These are phyloP conservation scores for Aureobasidium sp. DNA, from an alignment of 2,329 filamentous ascomycete genomes.

Conservation along the genomic window DNA sequence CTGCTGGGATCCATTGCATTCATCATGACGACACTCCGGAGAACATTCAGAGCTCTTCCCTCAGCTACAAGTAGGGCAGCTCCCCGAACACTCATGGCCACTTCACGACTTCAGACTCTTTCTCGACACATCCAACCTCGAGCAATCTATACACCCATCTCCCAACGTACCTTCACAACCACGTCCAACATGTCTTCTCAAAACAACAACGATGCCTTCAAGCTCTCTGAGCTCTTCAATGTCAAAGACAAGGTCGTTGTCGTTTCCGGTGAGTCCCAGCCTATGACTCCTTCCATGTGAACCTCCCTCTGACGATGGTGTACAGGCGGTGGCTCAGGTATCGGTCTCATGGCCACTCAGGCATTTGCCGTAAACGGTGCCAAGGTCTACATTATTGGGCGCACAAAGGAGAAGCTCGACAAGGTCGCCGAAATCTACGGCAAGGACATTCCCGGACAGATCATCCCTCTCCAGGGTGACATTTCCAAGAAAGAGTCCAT, in stretches of 20 bases:
- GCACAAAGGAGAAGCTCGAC: conserved; percentile 40
- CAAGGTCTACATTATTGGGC: conserved; percentile 41
- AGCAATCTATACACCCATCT: background rate
- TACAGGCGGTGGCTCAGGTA: conserved; percentile 33
- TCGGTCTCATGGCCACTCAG: conserved; percentile 40
- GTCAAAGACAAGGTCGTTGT: conserved; percentile 34
- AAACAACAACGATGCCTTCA: conserved; percentile 29
- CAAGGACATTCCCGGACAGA: conserved; percentile 36
- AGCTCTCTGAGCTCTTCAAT: conserved; percentile 28
- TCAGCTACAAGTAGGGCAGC: background rate
- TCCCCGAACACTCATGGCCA: background rate
- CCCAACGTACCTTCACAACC: conserved; percentile 4
- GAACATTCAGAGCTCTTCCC: background rate
- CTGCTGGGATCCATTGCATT: background rate
- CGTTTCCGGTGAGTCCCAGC: conserved; percentile 27
- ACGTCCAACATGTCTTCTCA: conserved; percentile 13
- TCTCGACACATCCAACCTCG: conserved; percentile 3
- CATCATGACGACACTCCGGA: conserved; percentile 1
- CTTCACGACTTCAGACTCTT: background rate
- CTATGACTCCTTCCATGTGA: background rate
- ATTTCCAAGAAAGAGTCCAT: conserved; percentile 35
- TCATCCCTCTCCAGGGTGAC: conserved; percentile 38
- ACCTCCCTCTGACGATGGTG: background rate
- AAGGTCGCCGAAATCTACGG: conserved; percentile 36
- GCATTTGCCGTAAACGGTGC: conserved; percentile 24